phyloP scores from a whole-genome alignment of 1,139 yeast species.

The Suhomyces bolitotheri region DNA sequence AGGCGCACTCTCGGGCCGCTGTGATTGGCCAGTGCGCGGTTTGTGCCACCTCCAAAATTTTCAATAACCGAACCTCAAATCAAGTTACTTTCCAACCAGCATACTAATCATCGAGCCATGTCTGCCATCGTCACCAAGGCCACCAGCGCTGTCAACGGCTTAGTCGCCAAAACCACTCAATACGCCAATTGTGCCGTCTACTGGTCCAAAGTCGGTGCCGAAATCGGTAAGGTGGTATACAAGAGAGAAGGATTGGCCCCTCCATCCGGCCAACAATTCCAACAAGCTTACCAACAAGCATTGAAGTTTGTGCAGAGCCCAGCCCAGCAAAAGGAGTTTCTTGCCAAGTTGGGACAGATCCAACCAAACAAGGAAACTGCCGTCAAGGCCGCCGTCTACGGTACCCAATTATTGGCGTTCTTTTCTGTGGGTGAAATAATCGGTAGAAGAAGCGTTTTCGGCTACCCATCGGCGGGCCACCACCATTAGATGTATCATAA shows the following conservation, averaged over 20 bases:
- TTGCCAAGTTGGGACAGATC: slow-evolving; percentile 44
- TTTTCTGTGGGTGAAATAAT: slow-evolving; percentile 94
- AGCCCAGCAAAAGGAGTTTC: slow-evolving; percentile 49
- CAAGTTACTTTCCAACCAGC: too few relatives aligned
- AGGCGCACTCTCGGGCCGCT: slow-evolving; percentile 6
- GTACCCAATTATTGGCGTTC: slow-evolving; percentile 84
- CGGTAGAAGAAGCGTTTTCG: slow-evolving; percentile 92
- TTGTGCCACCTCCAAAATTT: slow-evolving; percentile 12
- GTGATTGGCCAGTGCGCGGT: slow-evolving; percentile 10
- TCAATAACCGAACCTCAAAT: slow-evolving; percentile 6
- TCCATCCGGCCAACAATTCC: slow-evolving; percentile 77
- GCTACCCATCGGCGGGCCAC: slow-evolving; percentile 61
- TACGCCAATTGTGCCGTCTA: slow-evolving; percentile 58
- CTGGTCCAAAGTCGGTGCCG: slow-evolving; percentile 90
- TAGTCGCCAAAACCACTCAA: slow-evolving; percentile 41
- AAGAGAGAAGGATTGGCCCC: slow-evolving; percentile 92
- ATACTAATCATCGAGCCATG: too few relatives aligned
- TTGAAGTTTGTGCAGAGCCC: slow-evolving; percentile 41
- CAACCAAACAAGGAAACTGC: slow-evolving; percentile 57
- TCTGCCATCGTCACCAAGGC: slow-evolving; percentile 52
- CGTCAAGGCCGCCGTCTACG: slow-evolving; percentile 71
- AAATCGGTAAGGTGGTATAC: slow-evolving; percentile 87
- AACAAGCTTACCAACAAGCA: slow-evolving; percentile 64
- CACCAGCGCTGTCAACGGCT: slow-evolving; percentile 41
- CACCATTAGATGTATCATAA: slow-evolving; percentile 22